A percentile compares a stretch with the other conserved stretches of the same genome.
These are phyloP conservation scores for Peronosclerospora sorghi DNA, from an alignment of 352 stramenopile species.

Conservation along the genomic window DNA sequence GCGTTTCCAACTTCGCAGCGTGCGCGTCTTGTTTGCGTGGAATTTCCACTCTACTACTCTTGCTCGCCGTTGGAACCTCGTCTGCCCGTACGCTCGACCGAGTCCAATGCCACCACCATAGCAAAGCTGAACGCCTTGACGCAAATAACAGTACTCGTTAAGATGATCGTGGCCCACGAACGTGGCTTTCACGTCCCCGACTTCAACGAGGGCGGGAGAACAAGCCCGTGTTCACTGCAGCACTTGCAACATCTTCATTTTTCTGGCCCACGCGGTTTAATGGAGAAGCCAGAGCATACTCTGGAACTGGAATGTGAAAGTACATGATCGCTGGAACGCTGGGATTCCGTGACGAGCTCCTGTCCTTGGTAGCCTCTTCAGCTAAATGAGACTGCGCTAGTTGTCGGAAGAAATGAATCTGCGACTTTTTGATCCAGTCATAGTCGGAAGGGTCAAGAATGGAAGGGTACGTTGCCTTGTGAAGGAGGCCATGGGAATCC, in stretches of 20 bases:
- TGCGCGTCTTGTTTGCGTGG: constrained; percentile 22
- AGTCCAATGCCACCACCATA: constrained; percentile 44
- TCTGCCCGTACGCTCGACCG: constrained; percentile 21
- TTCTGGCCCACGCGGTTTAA: constrained; percentile 15
- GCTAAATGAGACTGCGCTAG: constrained; percentile 16
- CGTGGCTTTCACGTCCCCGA: constrained; percentile 43
- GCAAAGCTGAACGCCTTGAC: constrained; percentile 37
- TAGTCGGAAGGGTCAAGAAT: constrained; percentile 19
- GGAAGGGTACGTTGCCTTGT: constrained; percentile 19
- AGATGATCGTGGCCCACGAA: constrained; percentile 55
- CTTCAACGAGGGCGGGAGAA: constrained; percentile 33
- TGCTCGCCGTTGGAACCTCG: constrained; percentile 21
- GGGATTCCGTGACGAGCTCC: constrained; percentile 3
- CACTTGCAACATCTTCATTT: constrained; percentile 19
- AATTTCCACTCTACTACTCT: constrained; percentile 37
- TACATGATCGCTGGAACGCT: constrained; percentile 39
- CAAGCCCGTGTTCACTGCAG: constrained; percentile 21
- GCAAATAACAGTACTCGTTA: constrained; percentile 47
- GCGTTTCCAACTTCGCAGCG: constrained; percentile 36
- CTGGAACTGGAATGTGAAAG: constrained; percentile 49
- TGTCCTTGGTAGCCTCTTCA: constrained; percentile 1
- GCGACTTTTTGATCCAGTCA: constrained; percentile 38
- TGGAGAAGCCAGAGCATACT: constrained; percentile 26
- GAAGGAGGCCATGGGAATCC: constrained; percentile 31
- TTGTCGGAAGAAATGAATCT: constrained; percentile 32